A percentile compares a stretch with the other conserved stretches of the same genome.
phyloP scores from a whole-genome alignment of 2,329 filamentous ascomycete species.

The Clarireedia hainanense region DNA sequence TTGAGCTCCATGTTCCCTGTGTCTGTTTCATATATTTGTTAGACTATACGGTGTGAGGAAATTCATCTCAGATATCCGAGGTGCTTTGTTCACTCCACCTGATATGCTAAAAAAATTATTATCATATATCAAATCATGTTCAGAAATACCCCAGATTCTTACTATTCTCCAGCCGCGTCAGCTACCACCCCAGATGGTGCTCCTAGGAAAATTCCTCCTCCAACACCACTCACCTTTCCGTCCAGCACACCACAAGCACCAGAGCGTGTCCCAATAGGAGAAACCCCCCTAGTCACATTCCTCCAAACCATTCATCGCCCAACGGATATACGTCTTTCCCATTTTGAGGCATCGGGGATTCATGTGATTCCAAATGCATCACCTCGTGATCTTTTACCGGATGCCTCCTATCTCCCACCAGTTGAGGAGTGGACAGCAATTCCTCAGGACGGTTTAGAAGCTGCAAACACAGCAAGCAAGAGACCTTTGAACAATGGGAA shows the following conservation, averaged over 20 bases:
- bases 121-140: neutral
- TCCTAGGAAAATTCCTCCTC: conserved; percentile 19
- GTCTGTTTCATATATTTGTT: neutral
- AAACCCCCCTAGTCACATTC: conserved; percentile 39
- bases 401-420: conserved; percentile 45
- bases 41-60: neutral
- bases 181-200: conserved; percentile 14
- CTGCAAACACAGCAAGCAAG: conserved; percentile 41
- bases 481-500: conserved; percentile 44
- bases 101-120: neutral
- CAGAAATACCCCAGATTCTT: conserved; percentile 7
- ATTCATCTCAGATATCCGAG: no score
- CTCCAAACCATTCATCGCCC: conserved; percentile 48
- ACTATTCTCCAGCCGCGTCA: conserved; percentile 12
- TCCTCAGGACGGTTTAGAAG: conserved; percentile 23
- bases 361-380: conserved; percentile 44
- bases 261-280: conserved; percentile 12
- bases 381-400: conserved; percentile 45
- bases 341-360: conserved; percentile 51
- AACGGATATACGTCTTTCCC: conserved; percentile 38
- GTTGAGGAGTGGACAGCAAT: conserved; percentile 40
- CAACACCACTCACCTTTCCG: conserved; percentile 24
- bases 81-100: no score
- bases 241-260: conserved; percentile 24
- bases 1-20: neutral